phyloP scores from a whole-genome alignment of 768 basidiomycete genomes.

The Lactarius hatsudake region DNA sequence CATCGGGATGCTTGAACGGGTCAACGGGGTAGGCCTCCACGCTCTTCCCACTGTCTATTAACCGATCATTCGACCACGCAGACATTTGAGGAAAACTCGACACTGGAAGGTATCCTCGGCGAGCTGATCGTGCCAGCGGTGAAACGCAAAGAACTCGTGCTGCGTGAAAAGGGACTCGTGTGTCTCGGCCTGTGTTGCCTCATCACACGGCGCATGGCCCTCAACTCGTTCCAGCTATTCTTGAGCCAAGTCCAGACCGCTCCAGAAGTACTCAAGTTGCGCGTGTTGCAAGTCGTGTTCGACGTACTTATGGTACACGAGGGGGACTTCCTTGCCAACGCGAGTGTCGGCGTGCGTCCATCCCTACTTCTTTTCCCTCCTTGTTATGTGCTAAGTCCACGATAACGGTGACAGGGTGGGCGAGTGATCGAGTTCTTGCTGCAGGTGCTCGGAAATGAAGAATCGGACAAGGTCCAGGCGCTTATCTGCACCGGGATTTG shows the following conservation, averaged over 20 bases:
- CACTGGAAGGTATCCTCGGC: slow-evolving; percentile 61
- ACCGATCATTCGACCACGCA: slow-evolving; percentile 26
- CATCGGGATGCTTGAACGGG: slow-evolving; percentile 81
- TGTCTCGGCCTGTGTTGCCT: slow-evolving; percentile 82
- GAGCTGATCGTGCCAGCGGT: slow-evolving; percentile 92
- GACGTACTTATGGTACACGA: slow-evolving; percentile 88
- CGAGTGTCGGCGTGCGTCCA: slow-evolving; percentile 32
- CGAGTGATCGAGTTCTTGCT: slow-evolving; percentile 69
- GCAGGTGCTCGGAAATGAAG: slow-evolving; percentile 49
- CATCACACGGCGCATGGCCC: slow-evolving; percentile 74
- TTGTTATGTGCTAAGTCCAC: not conserved
- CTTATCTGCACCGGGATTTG: slow-evolving; percentile 74
- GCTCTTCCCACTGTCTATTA: slow-evolving; percentile 16
- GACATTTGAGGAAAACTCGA: slow-evolving; percentile 67
- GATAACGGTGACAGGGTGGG: slow-evolving; percentile 37
- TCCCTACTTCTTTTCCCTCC: no score
- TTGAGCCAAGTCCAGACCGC: slow-evolving; percentile 65
- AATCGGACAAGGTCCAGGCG: slow-evolving; percentile 65
- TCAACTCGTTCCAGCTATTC: slow-evolving; percentile 75
- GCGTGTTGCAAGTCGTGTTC: slow-evolving; percentile 76
- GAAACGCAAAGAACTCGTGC: slow-evolving; percentile 76
- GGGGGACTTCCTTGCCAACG: slow-evolving; percentile 53
- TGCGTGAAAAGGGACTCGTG: slow-evolving; percentile 79
- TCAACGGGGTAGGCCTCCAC: slow-evolving; percentile 62
- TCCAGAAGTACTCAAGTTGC: slow-evolving; percentile 62